A percentile compares a stretch with the other conserved stretches of the same genome.
Conservation (phyloP, 176 grass and related monocot genomes). For the Urochloa ruziziensis region DNA sequence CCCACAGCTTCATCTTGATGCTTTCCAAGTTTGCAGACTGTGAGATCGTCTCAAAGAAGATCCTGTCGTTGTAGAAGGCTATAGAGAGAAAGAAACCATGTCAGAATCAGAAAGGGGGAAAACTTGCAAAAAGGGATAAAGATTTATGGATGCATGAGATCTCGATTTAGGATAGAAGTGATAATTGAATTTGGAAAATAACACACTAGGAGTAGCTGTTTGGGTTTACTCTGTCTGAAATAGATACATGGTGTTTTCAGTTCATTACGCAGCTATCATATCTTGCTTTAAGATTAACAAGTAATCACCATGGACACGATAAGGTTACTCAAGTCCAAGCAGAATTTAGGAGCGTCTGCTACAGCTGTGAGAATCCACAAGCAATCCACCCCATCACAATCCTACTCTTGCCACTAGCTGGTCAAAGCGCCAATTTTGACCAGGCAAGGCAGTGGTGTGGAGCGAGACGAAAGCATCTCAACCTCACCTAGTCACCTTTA, state of each 20-base stretch:
- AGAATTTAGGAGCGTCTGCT: background rate
- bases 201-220: background rate
- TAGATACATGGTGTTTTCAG: background rate
- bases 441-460: slow-evolving; percentile 22
- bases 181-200: background rate
- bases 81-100: slow-evolving; percentile 18
- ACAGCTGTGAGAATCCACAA: slow-evolving; percentile 1
- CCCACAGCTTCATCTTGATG: slow-evolving; percentile 86
- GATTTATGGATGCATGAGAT: background rate
- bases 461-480: slow-evolving; percentile 26
- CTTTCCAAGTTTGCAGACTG: slow-evolving; percentile 81
- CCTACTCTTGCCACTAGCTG: slow-evolving; percentile 10
- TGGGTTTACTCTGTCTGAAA: background rate
- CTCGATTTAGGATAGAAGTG: background rate
- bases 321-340: background rate
- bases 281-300: slow-evolving; percentile 4
- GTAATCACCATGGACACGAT: background rate
- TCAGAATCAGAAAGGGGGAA: slow-evolving; percentile 2
- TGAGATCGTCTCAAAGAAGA: slow-evolving; percentile 90
- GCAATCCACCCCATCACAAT: slow-evolving; percentile 18
- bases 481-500: slow-evolving; percentile 34
- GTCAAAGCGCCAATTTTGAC: slow-evolving; percentile 69
- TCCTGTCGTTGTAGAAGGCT: slow-evolving; percentile 82
- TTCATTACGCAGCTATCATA: background rate
- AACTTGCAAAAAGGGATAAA: background rate